A percentile compares a stretch with the other conserved stretches of the same genome.
Conservation (phyloP, 192 early-diverging fungal genomes). For the Bifiguratus adelaidae region DNA sequence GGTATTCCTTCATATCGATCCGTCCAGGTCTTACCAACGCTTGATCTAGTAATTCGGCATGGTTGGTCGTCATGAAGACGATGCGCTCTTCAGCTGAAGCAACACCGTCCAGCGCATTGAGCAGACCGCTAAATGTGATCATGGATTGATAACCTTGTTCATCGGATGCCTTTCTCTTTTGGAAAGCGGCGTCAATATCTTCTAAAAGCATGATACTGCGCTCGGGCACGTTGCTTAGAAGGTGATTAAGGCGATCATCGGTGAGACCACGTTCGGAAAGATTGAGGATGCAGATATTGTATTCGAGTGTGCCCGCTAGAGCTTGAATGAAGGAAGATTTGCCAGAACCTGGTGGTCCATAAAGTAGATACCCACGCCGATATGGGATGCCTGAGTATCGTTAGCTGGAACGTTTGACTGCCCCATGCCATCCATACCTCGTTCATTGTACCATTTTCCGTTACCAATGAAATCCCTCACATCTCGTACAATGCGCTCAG, state of each 20-base stretch:
- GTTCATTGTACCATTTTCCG: constrained; percentile 72
- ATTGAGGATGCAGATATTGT: constrained; percentile 85
- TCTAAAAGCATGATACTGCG: constrained; percentile 72
- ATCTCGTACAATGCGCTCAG: constrained; percentile 55
- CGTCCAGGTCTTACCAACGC: constrained; percentile 76
- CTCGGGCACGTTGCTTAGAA: constrained; percentile 69
- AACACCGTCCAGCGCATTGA: constrained; percentile 86
- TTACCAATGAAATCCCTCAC: constrained; percentile 68
- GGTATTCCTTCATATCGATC: constrained; percentile 62
- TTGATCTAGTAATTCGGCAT: constrained; percentile 64
- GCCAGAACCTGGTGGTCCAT: constrained; percentile 84
- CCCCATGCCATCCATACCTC: constrained; percentile 29
- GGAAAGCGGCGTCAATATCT: constrained; percentile 81
- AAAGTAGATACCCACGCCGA: constrained; percentile 76
- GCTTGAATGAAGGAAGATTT: constrained; percentile 93
- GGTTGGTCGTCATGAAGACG: constrained; percentile 90
- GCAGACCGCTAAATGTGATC: constrained; percentile 77
- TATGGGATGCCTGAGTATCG: constrained; percentile 68
- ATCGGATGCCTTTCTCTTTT: constrained; percentile 52
- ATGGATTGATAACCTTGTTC: constrained; percentile 71
- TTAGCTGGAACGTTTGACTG: background rate
- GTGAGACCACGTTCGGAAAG: constrained; percentile 72
- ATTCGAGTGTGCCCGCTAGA: constrained; percentile 75
- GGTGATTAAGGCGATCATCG: constrained; percentile 73
- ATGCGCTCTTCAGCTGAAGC: constrained; percentile 80